These are phyloP conservation scores for Cyberlindnera misumaiensis DNA, from an alignment of 805 yeast genomes.

Conservation along the genomic window DNA sequence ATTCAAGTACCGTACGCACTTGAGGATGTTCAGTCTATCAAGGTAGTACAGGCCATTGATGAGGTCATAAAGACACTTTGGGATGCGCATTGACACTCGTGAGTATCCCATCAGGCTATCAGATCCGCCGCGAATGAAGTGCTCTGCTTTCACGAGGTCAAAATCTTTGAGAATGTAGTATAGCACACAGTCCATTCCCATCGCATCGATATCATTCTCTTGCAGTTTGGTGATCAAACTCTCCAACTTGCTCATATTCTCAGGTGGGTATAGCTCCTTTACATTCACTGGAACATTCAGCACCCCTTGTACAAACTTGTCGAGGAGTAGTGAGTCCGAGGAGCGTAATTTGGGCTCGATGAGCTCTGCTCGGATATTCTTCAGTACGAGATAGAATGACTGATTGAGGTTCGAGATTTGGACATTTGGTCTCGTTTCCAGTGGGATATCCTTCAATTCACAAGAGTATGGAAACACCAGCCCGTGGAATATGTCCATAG, in stretches of 20 bases:
- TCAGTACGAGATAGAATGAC: slow-evolving; percentile 17
- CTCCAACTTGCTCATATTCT: slow-evolving; percentile 14
- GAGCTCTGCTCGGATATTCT: slow-evolving; percentile 18
- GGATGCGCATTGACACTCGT: neutral
- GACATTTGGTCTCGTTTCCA: slow-evolving; percentile 16
- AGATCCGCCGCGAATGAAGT: slow-evolving; percentile 5
- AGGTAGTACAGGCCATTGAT: slow-evolving; percentile 19
- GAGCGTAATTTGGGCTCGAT: slow-evolving; percentile 7
- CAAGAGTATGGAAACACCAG: slow-evolving; percentile 19
- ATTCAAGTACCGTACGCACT: slow-evolving; percentile 11
- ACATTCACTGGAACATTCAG: slow-evolving; percentile 8
- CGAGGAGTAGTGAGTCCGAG: slow-evolving; percentile 13
- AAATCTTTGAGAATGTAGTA: slow-evolving; percentile 23
- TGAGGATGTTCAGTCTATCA: slow-evolving; percentile 21
- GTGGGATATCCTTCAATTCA: slow-evolving; percentile 14
- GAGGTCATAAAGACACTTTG: slow-evolving; percentile 10
- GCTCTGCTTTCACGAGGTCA: slow-evolving; percentile 14
- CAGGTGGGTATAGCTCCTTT: slow-evolving; percentile 19
- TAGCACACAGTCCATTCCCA: slow-evolving; percentile 11
- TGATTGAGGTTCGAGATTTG: slow-evolving; percentile 15
- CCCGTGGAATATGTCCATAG: slow-evolving; percentile 8
- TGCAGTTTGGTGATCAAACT: slow-evolving; percentile 10
- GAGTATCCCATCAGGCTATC: neutral
- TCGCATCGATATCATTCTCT: slow-evolving; percentile 3
- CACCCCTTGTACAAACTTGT: slow-evolving; percentile 15